Evolutionary conservation across 2,329 filamentous ascomycete genomes (phyloP).

Genomic region (Penicillium sp.): DNA sequence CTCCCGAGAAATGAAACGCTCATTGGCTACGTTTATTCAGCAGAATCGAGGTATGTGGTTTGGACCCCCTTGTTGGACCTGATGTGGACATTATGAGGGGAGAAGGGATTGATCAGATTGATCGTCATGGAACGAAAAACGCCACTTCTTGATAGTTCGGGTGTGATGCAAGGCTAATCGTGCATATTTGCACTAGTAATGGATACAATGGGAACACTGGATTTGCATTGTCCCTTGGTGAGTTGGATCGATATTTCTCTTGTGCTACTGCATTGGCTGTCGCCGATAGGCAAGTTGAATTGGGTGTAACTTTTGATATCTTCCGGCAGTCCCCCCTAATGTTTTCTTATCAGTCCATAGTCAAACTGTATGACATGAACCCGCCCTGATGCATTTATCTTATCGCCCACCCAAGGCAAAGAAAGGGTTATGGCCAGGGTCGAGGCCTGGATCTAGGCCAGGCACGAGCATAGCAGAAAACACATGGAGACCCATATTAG

Average conservation of each 20-base stretch:
- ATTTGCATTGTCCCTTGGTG: neutral
- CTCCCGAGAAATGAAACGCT: neutral
- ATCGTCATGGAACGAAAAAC: slow-evolving; percentile 11
- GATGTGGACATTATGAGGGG: neutral
- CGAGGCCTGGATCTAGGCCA: neutral
- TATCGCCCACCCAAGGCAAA: neutral
- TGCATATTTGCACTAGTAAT: slow-evolving; percentile 5
- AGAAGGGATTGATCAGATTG: slow-evolving; percentile 16
- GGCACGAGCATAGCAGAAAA: neutral
- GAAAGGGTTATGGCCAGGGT: neutral
- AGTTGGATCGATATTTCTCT: neutral
- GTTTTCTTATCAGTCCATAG: neutral
- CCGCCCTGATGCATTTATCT: neutral
- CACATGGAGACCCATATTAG: neutral
- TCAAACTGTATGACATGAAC: neutral
- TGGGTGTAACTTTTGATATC: neutral
- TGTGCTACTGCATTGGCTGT: neutral
- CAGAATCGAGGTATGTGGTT: slow-evolving; percentile 12
- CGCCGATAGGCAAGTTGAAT: neutral
- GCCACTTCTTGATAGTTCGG: slow-evolving; percentile 18
- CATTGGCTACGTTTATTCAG: slow-evolving; percentile 8
- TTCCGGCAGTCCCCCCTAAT: neutral
- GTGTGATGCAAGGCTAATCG: slow-evolving; percentile 20
- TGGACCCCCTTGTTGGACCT: slow-evolving; percentile 19
- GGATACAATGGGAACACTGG: neutral